Conservation (phyloP, 306 rosid genomes). For the Quercus bicolor region DNA sequence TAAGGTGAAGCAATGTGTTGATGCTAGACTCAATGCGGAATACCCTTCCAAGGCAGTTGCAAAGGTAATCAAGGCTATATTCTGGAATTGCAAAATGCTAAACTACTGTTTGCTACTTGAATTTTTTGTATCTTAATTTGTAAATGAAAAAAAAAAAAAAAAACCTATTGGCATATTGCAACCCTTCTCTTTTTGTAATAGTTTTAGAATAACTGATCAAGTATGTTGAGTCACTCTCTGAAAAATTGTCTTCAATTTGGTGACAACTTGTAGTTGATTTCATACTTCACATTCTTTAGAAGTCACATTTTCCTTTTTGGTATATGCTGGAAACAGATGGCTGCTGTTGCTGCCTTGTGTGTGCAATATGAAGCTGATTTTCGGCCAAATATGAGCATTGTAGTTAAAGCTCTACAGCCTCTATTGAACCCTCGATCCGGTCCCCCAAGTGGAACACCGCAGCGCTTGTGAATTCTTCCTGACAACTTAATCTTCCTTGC, state of each 20-base stretch:
- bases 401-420: conserved; percentile 73
- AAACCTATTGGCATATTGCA: background rate
- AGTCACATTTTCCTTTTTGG: background rate
- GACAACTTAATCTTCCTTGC: conserved; percentile 12
- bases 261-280: background rate
- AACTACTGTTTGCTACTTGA: background rate
- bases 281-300: background rate
- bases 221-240: background rate
- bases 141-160: no score
- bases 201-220: background rate
- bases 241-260: background rate
- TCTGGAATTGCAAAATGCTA: background rate
- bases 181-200: background rate
- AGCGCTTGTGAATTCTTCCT: conserved; percentile 31
- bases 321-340: conserved; percentile 41
- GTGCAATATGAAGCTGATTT: conserved; percentile 78
- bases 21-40: conserved; percentile 57
- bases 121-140: background rate
- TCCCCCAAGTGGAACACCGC: conserved; percentile 35
- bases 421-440: conserved; percentile 47
- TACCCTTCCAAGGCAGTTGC: conserved; percentile 79
- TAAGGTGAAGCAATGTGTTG: conserved; percentile 80
- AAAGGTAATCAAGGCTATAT: conserved; percentile 51
- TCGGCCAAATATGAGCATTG: conserved; percentile 76
- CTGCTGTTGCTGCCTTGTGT: conserved; percentile 82